Base-by-base conservation (phyloP, 2,329 filamentous ascomycete genomes). In the Amphichorda felina region DNA sequence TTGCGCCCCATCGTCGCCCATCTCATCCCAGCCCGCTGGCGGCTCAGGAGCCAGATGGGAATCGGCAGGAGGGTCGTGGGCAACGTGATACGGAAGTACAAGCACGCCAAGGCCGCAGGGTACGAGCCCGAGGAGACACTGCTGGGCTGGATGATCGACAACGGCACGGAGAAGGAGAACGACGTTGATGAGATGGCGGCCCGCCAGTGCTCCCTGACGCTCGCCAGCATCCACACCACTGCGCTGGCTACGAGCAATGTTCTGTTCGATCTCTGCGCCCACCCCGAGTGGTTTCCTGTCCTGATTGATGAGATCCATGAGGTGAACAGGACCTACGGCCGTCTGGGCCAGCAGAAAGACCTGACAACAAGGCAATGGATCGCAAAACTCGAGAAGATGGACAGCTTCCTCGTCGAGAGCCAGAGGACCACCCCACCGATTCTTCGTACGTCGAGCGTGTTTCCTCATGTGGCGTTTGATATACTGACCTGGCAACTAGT, bases 201-300 rank as follows among this genome's bases (percentile, higher is more conserved):
- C 5, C 35, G 38, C 7, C 17, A 37, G 8, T 25, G 17, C 11
- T 14, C 36, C 32, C 13, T 40, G 13, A 33, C 32, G 3, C 17
- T 40, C 14, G 39, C 36, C 13, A 19, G 9, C n/a, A 24, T 40
- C 14, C 39, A 40, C 29, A 40, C 39, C 11, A 40, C 36, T 9
- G n/a, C 36, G 7, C 13, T 28, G 6, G 14, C 21, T 8, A 21
- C 19, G 5, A 30, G 21, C 8, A 13, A 35, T n/a, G 18, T 33
- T 9, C 17, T 38, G 5, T 38, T 38, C 17, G 30, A 34, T 4
- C 36, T 38, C 31, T 38, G 36, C 21, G n/a, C 15, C 15, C 30
- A 38, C 21, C 36, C 36, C 3, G 36, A 38, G 18, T 38, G 36
- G 36, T 8, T 38, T 11, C 30, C 21, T 17, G 36, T 38, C 7